These are phyloP conservation scores for Suillus ampliporus DNA, from an alignment of 768 basidiomycete species.

Conservation along the genomic window DNA sequence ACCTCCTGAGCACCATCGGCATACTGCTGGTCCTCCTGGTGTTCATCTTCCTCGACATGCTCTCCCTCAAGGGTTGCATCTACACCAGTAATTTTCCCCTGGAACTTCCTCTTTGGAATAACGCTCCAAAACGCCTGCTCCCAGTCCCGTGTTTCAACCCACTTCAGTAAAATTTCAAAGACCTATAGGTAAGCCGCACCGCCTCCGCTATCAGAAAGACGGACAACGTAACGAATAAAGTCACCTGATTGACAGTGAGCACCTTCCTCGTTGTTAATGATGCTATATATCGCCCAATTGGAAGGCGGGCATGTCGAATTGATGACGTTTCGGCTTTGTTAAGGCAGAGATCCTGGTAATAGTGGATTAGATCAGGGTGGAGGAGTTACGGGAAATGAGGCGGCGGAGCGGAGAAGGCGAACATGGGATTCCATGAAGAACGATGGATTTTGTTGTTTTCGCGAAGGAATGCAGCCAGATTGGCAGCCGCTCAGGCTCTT, in stretches of 20 bases:
- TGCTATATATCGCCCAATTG: constrained; percentile 90
- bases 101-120: constrained; percentile 91
- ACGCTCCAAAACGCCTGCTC: constrained; percentile 84
- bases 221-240: constrained; percentile 14
- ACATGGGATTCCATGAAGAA: background rate
- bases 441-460: background rate
- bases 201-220: constrained; percentile 7
- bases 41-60: constrained; percentile 17
- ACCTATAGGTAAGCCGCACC: constrained; percentile 44
- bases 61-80: constrained; percentile 21
- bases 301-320: constrained; percentile 87
- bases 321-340: constrained; percentile 79
- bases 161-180: constrained; percentile 89
- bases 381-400: constrained; percentile 5
- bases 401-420: constrained; percentile 1
- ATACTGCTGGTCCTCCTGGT: constrained; percentile 23
- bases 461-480: background rate
- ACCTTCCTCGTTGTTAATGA: constrained; percentile 91
- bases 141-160: constrained; percentile 89
- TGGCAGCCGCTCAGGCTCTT: background rate
- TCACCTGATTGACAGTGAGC: constrained; percentile 91
- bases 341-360: constrained; percentile 79
- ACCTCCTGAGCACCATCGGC: constrained; percentile 24
- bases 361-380: constrained; percentile 22
- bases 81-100: constrained; percentile 36